phyloP scores from a whole-genome alignment of 306 rosid species.

The Acacia confusa region DNA sequence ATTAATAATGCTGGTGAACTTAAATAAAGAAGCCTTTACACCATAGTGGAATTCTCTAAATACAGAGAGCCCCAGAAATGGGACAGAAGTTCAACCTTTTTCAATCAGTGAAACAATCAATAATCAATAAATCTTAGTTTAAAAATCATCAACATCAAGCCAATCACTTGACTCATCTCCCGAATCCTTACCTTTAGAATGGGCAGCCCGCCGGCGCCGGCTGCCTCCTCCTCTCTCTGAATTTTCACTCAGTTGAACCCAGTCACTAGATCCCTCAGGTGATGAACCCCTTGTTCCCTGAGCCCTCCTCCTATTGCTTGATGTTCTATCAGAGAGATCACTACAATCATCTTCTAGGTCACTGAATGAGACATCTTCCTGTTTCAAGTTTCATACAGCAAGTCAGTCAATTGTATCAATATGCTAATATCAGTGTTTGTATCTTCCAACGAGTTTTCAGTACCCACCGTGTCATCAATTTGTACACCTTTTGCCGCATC shows the following conservation, averaged over 20 bases:
- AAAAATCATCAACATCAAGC: conserved; percentile 72
- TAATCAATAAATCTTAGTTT: conserved; percentile 39
- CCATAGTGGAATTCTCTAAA: conserved; percentile 20
- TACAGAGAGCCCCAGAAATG: conserved; percentile 30
- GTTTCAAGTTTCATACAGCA: conserved; percentile 43
- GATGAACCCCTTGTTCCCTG: conserved; percentile 49
- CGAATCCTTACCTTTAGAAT: conserved; percentile 60
- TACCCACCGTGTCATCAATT: conserved; percentile 45
- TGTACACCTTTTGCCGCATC: conserved; percentile 41
- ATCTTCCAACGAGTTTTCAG: conserved; percentile 52
- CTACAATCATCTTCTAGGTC: conserved; percentile 68
- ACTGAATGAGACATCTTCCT: conserved; percentile 75
- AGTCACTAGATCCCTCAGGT: conserved; percentile 64
- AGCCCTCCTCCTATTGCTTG: conserved; percentile 42
- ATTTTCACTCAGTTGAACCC: conserved; percentile 73
- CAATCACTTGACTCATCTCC: conserved; percentile 92
- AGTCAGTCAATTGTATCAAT: conserved; percentile 6
- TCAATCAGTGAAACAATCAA: conserved; percentile 30
- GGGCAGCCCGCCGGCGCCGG: conserved; percentile 33
- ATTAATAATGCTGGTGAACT: not conserved
- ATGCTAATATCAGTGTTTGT: conserved; percentile 43
- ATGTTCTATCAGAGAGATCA: conserved; percentile 51
- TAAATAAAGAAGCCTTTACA: conserved; percentile 25
- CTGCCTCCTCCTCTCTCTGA: conserved; percentile 33
- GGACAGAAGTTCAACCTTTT: conserved; percentile 35